phyloP scores from a whole-genome alignment of 2,329 filamentous ascomycete genomes.

The Paraconiothyrium sp. region DNA sequence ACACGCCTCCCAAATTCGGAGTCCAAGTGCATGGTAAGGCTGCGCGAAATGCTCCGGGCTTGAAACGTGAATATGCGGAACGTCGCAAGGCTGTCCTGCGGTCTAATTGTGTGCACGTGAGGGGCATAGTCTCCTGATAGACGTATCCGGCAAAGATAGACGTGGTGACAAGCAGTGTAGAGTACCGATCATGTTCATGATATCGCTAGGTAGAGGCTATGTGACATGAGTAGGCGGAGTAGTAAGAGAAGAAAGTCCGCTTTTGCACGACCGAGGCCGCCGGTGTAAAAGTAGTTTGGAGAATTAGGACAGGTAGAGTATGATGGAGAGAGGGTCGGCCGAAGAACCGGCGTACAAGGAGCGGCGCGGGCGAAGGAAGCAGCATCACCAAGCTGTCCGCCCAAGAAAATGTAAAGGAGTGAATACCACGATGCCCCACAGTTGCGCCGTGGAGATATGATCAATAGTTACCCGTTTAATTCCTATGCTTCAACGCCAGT shows the following conservation, averaged over 20 bases:
- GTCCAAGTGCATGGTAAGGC: too few relatives aligned
- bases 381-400: slow-evolving; percentile 9
- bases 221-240: neutral
- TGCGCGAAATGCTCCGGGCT: too few relatives aligned
- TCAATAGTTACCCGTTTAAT: slow-evolving; percentile 25
- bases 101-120: too few relatives aligned
- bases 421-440: slow-evolving; percentile 23
- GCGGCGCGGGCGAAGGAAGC: slow-evolving; percentile 6
- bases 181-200: too few relatives aligned
- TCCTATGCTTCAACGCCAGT: slow-evolving; percentile 20
- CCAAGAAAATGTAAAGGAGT: slow-evolving; percentile 24
- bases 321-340: neutral
- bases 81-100: too few relatives aligned
- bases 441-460: slow-evolving; percentile 18
- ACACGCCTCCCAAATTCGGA: too few relatives aligned
- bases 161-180: too few relatives aligned
- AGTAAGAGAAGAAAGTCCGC: neutral
- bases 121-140: too few relatives aligned
- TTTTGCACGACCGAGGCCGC: neutral
- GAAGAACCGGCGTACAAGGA: slow-evolving; percentile 8
- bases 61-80: too few relatives aligned
- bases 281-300: neutral
- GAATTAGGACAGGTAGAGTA: neutral
- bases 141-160: too few relatives aligned
- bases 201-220: neutral